A percentile compares a stretch with the other conserved stretches of the same genome.
Evolutionary conservation across 345 rosid genomes (phyloP).

Genomic region (Sisymbrium irio): DNA sequence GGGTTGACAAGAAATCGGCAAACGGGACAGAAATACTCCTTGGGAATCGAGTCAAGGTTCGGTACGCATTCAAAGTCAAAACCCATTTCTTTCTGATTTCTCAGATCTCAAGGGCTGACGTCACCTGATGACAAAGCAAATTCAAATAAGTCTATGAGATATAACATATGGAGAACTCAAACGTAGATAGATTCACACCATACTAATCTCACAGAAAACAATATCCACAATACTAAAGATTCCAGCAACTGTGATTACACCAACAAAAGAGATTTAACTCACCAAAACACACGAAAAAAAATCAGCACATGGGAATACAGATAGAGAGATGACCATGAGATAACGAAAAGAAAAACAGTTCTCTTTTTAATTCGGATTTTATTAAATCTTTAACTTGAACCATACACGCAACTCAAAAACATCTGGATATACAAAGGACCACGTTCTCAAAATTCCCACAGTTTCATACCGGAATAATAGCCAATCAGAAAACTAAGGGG

Average conservation of each 20-base stretch:
- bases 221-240: not conserved
- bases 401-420: too few relatives aligned
- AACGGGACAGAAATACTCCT: conserved; percentile 79
- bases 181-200: not conserved
- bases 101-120: conserved; percentile 43
- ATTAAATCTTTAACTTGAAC: too few relatives aligned
- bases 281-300: too few relatives aligned
- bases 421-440: too few relatives aligned
- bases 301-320: not conserved
- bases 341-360: too few relatives aligned
- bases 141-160: not conserved
- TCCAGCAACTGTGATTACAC: not conserved
- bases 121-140: not conserved
- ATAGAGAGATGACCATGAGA: not conserved
- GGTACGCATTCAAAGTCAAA: conserved; percentile 53
- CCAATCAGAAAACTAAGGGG: too few relatives aligned
- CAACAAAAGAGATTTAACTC: not conserved
- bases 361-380: too few relatives aligned
- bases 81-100: conserved; percentile 42
- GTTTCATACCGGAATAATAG: too few relatives aligned
- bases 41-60: conserved; percentile 67
- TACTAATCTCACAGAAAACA: not conserved
- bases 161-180: not conserved
- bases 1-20: conserved; percentile 75
- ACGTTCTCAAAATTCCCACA: too few relatives aligned